These are phyloP conservation scores for Aureobasidium sp. DNA, from an alignment of 2,329 filamentous ascomycete species.

Conservation along the genomic window DNA sequence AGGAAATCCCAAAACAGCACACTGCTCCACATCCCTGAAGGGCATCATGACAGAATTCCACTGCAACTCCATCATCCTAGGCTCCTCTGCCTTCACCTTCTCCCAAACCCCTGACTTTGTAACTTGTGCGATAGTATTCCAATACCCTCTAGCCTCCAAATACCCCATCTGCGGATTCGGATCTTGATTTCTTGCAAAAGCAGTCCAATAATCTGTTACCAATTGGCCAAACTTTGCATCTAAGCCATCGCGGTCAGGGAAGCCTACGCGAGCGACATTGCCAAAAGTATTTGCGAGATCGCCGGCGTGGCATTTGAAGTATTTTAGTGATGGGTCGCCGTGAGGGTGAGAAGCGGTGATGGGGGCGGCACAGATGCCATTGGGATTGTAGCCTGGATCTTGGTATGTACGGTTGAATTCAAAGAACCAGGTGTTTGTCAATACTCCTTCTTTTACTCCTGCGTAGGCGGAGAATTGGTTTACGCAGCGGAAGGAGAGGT, in stretches of 20 bases:
- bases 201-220: conserved; percentile 34
- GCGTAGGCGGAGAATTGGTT: conserved; percentile 40
- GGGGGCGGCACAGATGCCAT: conserved; percentile 33
- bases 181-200: conserved; percentile 38
- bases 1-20: conserved; percentile 13
- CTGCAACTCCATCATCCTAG: conserved; percentile 24
- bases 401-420: conserved; percentile 49
- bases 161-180: conserved; percentile 39
- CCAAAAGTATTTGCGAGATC: conserved; percentile 46
- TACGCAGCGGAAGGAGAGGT: conserved; percentile 40
- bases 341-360: conserved; percentile 33
- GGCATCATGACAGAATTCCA: conserved; percentile 22
- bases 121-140: conserved; percentile 34
- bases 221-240: conserved; percentile 33
- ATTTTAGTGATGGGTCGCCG: conserved; percentile 42
- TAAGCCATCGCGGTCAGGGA: conserved; percentile 40
- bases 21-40: conserved; percentile 22
- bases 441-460: conserved; percentile 36
- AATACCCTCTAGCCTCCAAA: conserved; percentile 35
- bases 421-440: conserved; percentile 40
- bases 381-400: conserved; percentile 26
- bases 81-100: conserved; percentile 11
- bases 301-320: conserved; percentile 49
- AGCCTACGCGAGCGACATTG: conserved; percentile 35
- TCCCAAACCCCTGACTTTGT: conserved; percentile 34